A percentile compares a stretch with the other conserved stretches of the same genome.
These are phyloP conservation scores for Aspergillus ruber DNA, from an alignment of 2,329 filamentous ascomycete species.

Conservation along the genomic window DNA sequence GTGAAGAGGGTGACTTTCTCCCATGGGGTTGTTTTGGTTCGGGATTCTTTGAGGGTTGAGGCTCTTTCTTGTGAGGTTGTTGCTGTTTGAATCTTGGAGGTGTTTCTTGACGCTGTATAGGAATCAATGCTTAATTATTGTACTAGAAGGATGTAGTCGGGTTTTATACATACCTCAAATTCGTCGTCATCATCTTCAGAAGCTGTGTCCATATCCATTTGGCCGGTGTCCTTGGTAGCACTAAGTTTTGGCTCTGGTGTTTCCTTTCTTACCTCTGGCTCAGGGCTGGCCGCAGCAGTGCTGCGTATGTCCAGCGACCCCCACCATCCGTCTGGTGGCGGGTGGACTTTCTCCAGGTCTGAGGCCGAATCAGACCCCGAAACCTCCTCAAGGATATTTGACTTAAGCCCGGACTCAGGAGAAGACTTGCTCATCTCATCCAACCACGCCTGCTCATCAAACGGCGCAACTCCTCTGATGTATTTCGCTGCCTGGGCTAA, in stretches of 20 bases:
- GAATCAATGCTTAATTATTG: neutral
- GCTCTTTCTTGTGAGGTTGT: constrained; percentile 3
- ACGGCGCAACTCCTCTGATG: constrained; percentile 50
- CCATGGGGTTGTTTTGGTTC: constrained; percentile 3
- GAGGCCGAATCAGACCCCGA: constrained; percentile 6
- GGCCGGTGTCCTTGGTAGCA: neutral
- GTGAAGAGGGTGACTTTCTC: constrained; percentile 1
- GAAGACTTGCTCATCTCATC: constrained; percentile 16
- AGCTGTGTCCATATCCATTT: constrained; percentile 17
- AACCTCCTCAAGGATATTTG: constrained; percentile 20
- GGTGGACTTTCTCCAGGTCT: constrained; percentile 9
- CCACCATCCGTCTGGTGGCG: constrained; percentile 30
- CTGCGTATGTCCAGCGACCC: constrained; percentile 12
- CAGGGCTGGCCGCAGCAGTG: constrained; percentile 1
- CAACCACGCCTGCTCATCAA: constrained; percentile 46
- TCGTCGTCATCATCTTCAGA: constrained; percentile 28
- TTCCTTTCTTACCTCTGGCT: constrained; percentile 2
- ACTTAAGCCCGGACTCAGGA: constrained; percentile 14
- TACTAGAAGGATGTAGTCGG: neutral
- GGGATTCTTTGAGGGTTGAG: constrained; percentile 2
- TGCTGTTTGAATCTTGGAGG: constrained; percentile 22
- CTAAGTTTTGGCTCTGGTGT: neutral
- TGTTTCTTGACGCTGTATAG: constrained; percentile 30
- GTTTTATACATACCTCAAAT: constrained; percentile 28
- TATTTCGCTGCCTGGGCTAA: constrained; percentile 48